Conservation (phyloP, 441 rosid genomes). For the Bocquillonia castaneifolia region DNA sequence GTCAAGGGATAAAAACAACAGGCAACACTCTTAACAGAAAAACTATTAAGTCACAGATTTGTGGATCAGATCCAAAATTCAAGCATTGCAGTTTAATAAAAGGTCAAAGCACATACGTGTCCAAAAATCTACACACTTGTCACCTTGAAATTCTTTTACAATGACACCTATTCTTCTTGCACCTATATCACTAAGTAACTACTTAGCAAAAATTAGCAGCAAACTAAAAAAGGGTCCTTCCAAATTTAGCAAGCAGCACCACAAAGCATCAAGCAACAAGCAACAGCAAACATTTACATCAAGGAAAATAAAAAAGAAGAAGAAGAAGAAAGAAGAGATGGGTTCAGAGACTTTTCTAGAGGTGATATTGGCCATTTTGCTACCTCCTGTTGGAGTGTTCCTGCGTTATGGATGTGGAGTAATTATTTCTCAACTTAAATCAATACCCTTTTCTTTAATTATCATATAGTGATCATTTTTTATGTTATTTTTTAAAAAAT, state of each 20-base stretch:
- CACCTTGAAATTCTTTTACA: neutral
- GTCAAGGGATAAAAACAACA: neutral
- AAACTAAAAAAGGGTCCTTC: neutral
- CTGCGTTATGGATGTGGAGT: slow-evolving; percentile 66
- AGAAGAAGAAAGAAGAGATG: slow-evolving; percentile 24
- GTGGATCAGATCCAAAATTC: slow-evolving; percentile 11
- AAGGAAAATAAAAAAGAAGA: neutral
- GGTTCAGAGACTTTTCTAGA: slow-evolving; percentile 66
- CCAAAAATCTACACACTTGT: slow-evolving; percentile 16
- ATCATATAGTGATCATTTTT: neutral
- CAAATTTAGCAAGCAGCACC: slow-evolving; percentile 15
- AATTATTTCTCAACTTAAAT: slow-evolving; percentile 1
- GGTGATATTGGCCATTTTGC: slow-evolving; percentile 52
- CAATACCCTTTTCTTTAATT: neutral
- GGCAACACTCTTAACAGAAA: neutral
- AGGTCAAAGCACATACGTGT: slow-evolving; percentile 26
- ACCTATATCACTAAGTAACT: neutral
- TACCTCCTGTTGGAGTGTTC: slow-evolving; percentile 70
- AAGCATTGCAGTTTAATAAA: neutral
- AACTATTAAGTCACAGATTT: neutral
- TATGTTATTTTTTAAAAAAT: neutral
- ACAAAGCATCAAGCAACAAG: neutral
- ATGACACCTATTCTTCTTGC: slow-evolving; percentile 3
- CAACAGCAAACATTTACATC: neutral
- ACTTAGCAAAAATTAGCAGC: neutral